Evolutionary conservation across 2,329 filamentous ascomycete species (phyloP).

Genomic region (Aaosphaeria arxii): DNA sequence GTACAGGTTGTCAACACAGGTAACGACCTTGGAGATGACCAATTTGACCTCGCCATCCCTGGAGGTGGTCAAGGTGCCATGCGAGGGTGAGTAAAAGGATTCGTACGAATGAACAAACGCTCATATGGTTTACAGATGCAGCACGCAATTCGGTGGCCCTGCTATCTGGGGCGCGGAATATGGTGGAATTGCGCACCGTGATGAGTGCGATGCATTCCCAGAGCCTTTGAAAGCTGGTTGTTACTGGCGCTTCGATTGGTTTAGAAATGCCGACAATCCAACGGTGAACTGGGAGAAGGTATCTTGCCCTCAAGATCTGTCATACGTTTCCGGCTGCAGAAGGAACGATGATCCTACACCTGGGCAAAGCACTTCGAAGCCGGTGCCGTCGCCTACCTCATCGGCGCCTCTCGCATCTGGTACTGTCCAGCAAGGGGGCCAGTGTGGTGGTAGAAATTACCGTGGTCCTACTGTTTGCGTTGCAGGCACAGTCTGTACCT

Average conservation of each 20-base stretch:
- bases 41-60: constrained; percentile 54
- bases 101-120: neutral
- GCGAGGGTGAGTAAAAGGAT: constrained; percentile 7
- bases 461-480: constrained; percentile 15
- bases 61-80: constrained; percentile 58
- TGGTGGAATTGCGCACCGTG: constrained; percentile 53
- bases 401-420: constrained; percentile 12
- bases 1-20: constrained; percentile 63
- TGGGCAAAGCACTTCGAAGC: constrained; percentile 8
- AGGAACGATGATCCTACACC: constrained; percentile 17
- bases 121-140: constrained; percentile 41
- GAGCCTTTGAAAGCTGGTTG: constrained; percentile 55
- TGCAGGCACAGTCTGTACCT: constrained; percentile 11
- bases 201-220: constrained; percentile 55
- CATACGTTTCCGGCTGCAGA: constrained; percentile 43
- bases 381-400: constrained; percentile 9
- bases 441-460: constrained; percentile 13
- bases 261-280: constrained; percentile 57
- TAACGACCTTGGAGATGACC: constrained; percentile 54
- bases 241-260: constrained; percentile 65
- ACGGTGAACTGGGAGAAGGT: constrained; percentile 55
- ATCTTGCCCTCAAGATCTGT: constrained; percentile 52
- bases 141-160: constrained; percentile 47
- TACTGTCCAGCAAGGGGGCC: constrained; percentile 13
- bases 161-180: constrained; percentile 57